Percentiles rank a stretch among this genome's conserved stretches.
phyloP scores from a whole-genome alignment of 768 basidiomycete genomes.

The Leccinellum rugosiceps region DNA sequence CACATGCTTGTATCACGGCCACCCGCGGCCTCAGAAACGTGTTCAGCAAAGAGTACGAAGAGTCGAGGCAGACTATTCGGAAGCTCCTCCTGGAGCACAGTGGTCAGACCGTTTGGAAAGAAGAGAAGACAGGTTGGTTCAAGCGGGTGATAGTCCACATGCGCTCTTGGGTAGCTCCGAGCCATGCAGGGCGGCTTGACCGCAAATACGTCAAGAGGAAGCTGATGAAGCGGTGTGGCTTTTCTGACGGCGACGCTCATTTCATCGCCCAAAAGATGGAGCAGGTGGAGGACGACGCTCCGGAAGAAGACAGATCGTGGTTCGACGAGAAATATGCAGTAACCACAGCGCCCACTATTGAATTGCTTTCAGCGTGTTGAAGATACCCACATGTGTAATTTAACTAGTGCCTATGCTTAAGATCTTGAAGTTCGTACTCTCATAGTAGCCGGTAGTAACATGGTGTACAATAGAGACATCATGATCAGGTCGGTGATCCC shows the following conservation, averaged over 20 bases:
- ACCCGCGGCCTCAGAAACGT: slow-evolving; percentile 20
- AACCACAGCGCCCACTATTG: background rate
- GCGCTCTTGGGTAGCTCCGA: slow-evolving; percentile 22
- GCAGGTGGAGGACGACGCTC: slow-evolving; percentile 5
- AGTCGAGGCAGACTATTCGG: slow-evolving; percentile 28
- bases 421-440: background rate
- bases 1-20: slow-evolving; percentile 41
- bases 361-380: background rate
- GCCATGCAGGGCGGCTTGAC: slow-evolving; percentile 10
- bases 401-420: background rate
- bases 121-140: slow-evolving; percentile 26
- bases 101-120: slow-evolving; percentile 17
- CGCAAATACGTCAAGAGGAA: slow-evolving; percentile 18
- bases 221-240: slow-evolving; percentile 22
- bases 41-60: slow-evolving; percentile 31
- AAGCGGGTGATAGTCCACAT: slow-evolving; percentile 25
- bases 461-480: background rate
- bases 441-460: slow-evolving; percentile 2
- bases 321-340: slow-evolving; percentile 17
- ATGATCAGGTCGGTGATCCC: background rate
- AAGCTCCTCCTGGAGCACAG: slow-evolving; percentile 19
- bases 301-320: slow-evolving; percentile 17
- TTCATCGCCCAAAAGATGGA: slow-evolving; percentile 19
- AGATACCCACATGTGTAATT: background rate
- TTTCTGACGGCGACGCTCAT: slow-evolving; percentile 20